These are phyloP conservation scores for Stephania cephalantha DNA, from an alignment of 164 flowering plant species.

Conservation along the genomic window DNA sequence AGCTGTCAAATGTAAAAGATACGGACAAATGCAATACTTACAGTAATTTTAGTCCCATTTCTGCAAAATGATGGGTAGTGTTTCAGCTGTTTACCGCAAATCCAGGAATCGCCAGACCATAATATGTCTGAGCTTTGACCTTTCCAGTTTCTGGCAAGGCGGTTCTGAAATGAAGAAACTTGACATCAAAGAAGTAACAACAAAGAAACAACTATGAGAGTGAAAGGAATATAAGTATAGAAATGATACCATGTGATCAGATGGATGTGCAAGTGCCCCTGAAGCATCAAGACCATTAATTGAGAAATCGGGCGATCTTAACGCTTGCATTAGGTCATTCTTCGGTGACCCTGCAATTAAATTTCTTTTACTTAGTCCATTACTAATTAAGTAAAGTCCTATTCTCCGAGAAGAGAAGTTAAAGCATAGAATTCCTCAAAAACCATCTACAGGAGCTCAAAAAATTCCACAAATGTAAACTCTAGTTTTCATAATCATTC, in stretches of 20 bases:
- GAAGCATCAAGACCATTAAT: constrained; percentile 24
- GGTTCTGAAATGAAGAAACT: constrained; percentile 36
- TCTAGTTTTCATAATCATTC: not conserved
- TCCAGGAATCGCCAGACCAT: constrained; percentile 92
- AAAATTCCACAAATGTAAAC: not conserved
- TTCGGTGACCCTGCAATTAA: constrained; percentile 46
- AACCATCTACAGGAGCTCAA: not conserved
- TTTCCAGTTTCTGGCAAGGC: constrained; percentile 37
- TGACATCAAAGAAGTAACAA: not conserved
- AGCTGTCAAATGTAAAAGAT: constrained; percentile 1
- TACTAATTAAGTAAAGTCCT: not conserved
- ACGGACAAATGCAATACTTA: constrained; percentile 27
- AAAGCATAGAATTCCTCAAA: not conserved
- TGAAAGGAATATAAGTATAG: not conserved
- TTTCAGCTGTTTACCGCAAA: constrained; percentile 84
- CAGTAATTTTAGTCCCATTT: constrained; percentile 66
- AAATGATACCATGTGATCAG: constrained; percentile 39
- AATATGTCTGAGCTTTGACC: constrained; percentile 54
- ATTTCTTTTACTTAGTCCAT: not conserved
- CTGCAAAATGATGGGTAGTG: constrained; percentile 80
- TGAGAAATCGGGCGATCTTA: constrained; percentile 26
- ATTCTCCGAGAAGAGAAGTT: not conserved
- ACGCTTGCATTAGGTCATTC: constrained; percentile 25
- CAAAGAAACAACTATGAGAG: not conserved
- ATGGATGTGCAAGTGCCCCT: constrained; percentile 22